Evolutionary conservation across 2,329 filamentous ascomycete genomes (phyloP).

Genomic region (Aureobasidium leucospermi): DNA sequence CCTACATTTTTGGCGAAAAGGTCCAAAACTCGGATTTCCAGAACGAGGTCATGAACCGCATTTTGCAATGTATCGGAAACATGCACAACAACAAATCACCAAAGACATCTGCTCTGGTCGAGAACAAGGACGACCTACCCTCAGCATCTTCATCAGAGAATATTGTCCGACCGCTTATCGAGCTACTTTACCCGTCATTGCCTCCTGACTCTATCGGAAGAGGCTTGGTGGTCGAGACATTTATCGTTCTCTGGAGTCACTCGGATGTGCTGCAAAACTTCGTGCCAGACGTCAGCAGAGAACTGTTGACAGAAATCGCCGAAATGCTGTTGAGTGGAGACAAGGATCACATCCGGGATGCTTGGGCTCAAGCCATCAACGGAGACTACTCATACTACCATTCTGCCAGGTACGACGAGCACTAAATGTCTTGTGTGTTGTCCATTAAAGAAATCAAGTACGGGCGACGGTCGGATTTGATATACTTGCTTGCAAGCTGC

Average conservation of each 20-base stretch:
- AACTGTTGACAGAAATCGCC: slow-evolving; percentile 12
- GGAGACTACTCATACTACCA: slow-evolving; percentile 14
- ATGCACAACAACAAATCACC: slow-evolving; percentile 9
- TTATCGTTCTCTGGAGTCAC: slow-evolving; percentile 14
- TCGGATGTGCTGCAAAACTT: slow-evolving; percentile 9
- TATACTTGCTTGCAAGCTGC: slow-evolving; percentile 2
- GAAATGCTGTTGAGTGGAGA: slow-evolving; percentile 13
- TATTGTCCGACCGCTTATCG: slow-evolving; percentile 10
- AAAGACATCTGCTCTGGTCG: neutral
- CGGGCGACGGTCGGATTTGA: neutral
- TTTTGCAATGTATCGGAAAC: slow-evolving; percentile 9
- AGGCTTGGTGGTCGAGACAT: slow-evolving; percentile 12
- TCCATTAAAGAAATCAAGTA: neutral
- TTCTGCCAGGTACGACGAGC: slow-evolving; percentile 11
- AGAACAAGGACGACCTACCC: neutral
- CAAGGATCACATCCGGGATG: slow-evolving; percentile 14
- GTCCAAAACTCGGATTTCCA: slow-evolving; percentile 12
- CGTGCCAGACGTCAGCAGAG: slow-evolving; percentile 10
- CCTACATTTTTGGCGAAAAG: slow-evolving; percentile 14
- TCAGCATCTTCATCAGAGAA: slow-evolving; percentile 2
- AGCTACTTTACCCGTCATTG: slow-evolving; percentile 9
- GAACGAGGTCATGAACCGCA: slow-evolving; percentile 14
- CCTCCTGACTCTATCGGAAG: slow-evolving; percentile 11
- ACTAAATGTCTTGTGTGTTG: neutral
- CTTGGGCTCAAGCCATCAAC: slow-evolving; percentile 13